Evolutionary conservation across 163 green algal genomes (phyloP).

Genomic region (Chlamydomonas reinhardtii): DNA sequence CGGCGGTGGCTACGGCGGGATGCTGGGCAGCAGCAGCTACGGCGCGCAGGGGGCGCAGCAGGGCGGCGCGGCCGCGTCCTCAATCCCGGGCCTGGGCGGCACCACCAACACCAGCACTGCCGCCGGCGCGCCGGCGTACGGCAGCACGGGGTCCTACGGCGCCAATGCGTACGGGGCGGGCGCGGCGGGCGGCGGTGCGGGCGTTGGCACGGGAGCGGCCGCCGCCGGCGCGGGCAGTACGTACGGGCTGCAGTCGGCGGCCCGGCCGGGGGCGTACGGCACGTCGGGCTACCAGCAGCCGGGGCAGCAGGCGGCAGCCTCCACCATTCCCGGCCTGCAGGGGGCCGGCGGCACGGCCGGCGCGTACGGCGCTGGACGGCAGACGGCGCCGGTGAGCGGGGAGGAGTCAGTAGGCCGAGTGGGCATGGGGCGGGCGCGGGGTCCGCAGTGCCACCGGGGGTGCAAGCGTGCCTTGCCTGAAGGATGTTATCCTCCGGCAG

Average conservation of each 20-base stretch:
- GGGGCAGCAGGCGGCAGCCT: too few relatives aligned
- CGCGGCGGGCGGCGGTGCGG: background rate
- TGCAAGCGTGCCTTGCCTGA: too few relatives aligned
- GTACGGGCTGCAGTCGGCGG: too few relatives aligned
- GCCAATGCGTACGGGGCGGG: background rate
- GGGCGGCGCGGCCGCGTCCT: background rate
- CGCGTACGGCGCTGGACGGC: background rate
- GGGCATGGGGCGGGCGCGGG: too few relatives aligned
- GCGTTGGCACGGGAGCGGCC: too few relatives aligned
- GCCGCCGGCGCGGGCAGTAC: background rate
- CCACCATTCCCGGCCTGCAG: background rate
- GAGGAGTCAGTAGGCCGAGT: too few relatives aligned
- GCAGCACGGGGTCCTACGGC: background rate
- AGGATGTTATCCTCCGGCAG: too few relatives aligned
- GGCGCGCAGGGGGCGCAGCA: background rate
- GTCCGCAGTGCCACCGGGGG: too few relatives aligned
- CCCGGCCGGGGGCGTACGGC: conserved; percentile 4
- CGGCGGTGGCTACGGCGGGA: too few relatives aligned
- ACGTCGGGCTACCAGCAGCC: background rate
- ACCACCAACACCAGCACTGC: background rate
- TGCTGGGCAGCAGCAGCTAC: background rate
- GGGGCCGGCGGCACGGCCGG: background rate
- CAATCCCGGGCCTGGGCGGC: background rate
- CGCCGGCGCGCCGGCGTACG: background rate
- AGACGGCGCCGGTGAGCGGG: background rate